phyloP scores from a whole-genome alignment of 495 filamentous ascomycete species.

The Penicillium fimorum region DNA sequence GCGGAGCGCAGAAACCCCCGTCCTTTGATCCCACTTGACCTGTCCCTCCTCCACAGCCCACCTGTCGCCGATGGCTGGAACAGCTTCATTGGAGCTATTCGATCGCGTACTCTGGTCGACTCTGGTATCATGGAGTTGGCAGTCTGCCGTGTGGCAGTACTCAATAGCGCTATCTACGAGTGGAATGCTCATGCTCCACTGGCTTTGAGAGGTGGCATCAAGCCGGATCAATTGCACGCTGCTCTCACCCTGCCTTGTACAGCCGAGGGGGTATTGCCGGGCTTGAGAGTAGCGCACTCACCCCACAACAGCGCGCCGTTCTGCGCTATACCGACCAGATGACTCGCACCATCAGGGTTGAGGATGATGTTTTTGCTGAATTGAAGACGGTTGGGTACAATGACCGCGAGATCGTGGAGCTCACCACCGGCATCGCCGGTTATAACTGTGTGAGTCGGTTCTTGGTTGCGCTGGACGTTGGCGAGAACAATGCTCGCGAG shows the following conservation, averaged over 20 bases:
- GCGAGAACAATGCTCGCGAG: conserved; percentile 42
- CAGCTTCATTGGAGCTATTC: conserved; percentile 67
- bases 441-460: conserved; percentile 89
- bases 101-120: conserved; percentile 63
- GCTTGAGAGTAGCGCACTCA: conserved; percentile 44
- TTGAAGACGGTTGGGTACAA: conserved; percentile 54
- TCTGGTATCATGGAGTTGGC: conserved; percentile 48
- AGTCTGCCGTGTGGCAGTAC: conserved; percentile 61
- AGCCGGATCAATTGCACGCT: conserved; percentile 43
- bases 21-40: conserved; percentile 65
- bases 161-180: conserved; percentile 74
- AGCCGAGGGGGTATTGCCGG: conserved; percentile 24
- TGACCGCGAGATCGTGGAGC: conserved; percentile 61
- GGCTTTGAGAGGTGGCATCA: conserved; percentile 43
- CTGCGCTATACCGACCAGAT: conserved; percentile 46
- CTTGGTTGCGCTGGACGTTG: conserved; percentile 77
- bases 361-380: conserved; percentile 57
- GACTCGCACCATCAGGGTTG: conserved; percentile 51
- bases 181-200: conserved; percentile 76
- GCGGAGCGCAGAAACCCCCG: conserved; percentile 59
- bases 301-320: conserved; percentile 63
- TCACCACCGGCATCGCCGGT: conserved; percentile 73
- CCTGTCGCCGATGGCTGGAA: conserved; percentile 76
- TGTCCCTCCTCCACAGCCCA: conserved; percentile 67
- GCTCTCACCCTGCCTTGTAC: conserved; percentile 43